phyloP scores from a whole-genome alignment of 2,329 filamentous ascomycete species.

The Botryotinia narcissicola region DNA sequence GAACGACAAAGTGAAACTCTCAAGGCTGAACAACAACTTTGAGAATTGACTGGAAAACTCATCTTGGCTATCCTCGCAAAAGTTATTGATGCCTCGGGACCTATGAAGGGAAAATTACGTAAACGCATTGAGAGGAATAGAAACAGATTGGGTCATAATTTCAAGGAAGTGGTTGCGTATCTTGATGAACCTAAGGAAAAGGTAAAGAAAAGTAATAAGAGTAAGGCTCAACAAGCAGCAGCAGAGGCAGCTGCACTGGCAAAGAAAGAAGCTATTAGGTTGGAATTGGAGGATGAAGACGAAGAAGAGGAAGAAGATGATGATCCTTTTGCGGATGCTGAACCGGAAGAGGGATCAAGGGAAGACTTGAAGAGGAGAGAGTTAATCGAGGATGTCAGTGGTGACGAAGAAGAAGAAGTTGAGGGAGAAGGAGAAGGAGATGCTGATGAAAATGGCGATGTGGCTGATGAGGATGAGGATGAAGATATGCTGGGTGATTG shows the following conservation, averaged over 20 bases:
- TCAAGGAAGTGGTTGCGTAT: slow-evolving; percentile 78
- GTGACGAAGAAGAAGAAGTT: slow-evolving; percentile 45
- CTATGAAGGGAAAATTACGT: slow-evolving; percentile 61
- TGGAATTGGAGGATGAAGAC: slow-evolving; percentile 33
- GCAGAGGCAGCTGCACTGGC: slow-evolving; percentile 39
- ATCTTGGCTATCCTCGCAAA: slow-evolving; percentile 76
- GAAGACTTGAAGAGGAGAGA: slow-evolving; percentile 57
- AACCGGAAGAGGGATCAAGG: slow-evolving; percentile 57
- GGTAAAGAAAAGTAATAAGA: slow-evolving; percentile 38
- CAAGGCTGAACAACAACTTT: slow-evolving; percentile 79
- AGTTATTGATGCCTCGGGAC: slow-evolving; percentile 65
- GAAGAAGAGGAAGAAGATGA: slow-evolving; percentile 32
- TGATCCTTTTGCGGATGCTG: slow-evolving; percentile 47
- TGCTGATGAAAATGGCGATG: slow-evolving; percentile 35
- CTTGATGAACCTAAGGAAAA: slow-evolving; percentile 67
- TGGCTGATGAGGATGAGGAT: slow-evolving; percentile 36
- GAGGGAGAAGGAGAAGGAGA: slow-evolving; percentile 41
- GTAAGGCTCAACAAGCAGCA: slow-evolving; percentile 45
- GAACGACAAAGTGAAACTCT: slow-evolving; percentile 64
- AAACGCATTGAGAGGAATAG: slow-evolving; percentile 77
- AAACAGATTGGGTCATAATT: slow-evolving; percentile 76
- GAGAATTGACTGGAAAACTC: slow-evolving; percentile 80
- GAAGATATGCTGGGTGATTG: slow-evolving; percentile 47
- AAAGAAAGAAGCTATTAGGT: slow-evolving; percentile 44
- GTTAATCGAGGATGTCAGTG: slow-evolving; percentile 48